Percentiles rank a stretch among this genome's conserved stretches.
These are phyloP conservation scores for Salix dunnii DNA, from an alignment of 345 rosid species.

Conservation along the genomic window DNA sequence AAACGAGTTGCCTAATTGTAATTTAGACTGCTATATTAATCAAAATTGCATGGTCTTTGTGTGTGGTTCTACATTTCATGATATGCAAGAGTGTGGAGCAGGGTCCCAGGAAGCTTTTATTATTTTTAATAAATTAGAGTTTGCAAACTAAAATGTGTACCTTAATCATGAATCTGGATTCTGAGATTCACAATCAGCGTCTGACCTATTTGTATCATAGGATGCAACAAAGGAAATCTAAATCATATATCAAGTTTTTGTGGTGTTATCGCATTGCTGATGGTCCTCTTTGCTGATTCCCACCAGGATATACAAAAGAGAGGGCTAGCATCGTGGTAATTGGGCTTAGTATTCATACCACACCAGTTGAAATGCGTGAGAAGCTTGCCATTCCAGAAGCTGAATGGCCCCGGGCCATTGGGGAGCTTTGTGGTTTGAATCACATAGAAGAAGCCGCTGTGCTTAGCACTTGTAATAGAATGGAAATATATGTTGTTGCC, in stretches of 20 bases:
- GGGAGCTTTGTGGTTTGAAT: conserved; percentile 74
- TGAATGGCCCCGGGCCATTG: conserved; percentile 56
- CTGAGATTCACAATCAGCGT: too few species aligned
- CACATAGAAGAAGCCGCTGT: conserved; percentile 71
- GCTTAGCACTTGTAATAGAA: conserved; percentile 54
- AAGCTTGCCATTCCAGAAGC: conserved; percentile 58
- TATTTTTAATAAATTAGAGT: too few species aligned
- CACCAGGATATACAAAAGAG: conserved; percentile 46
- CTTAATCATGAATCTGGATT: too few species aligned
- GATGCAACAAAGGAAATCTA: neutral
- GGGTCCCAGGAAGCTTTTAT: too few species aligned
- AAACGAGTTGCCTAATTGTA: too few species aligned
- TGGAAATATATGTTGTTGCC: conserved; percentile 54
- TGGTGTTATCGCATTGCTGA: neutral
- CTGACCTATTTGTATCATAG: too few species aligned
- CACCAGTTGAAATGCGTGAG: conserved; percentile 52
- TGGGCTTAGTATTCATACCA: conserved; percentile 46
- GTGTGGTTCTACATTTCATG: too few species aligned
- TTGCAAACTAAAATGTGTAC: too few species aligned
- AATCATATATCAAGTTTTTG: neutral
- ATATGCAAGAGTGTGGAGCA: too few species aligned
- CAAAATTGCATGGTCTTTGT: too few species aligned
- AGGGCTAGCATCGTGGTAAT: conserved; percentile 49
- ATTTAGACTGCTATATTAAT: too few species aligned
- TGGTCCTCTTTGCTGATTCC: neutral